Evolutionary conservation across 495 filamentous ascomycete species (phyloP).

Genomic region (Daldinia vernicosa): DNA sequence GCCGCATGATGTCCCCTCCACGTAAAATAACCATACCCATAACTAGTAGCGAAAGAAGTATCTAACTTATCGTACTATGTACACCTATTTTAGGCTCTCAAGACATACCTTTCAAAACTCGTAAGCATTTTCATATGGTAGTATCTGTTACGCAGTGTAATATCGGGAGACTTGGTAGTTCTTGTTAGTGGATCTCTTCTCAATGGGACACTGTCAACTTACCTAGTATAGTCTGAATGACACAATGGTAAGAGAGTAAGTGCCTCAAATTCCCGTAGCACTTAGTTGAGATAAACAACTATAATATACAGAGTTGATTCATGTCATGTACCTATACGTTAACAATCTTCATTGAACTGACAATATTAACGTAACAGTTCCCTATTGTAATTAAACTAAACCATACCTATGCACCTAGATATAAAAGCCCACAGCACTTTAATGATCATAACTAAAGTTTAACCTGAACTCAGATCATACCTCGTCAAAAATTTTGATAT

Average conservation of each 20-base stretch:
- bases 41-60: not conserved
- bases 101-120: conserved; percentile 16
- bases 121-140: not conserved
- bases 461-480: no score
- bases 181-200: not conserved
- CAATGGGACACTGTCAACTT: not conserved
- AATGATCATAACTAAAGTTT: no score
- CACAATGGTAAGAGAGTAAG: not conserved
- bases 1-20: conserved; percentile 17
- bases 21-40: not conserved
- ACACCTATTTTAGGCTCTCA: not conserved
- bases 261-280: not conserved
- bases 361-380: no score
- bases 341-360: no score
- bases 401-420: not conserved
- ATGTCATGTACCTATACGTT: no score
- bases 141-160: conserved; percentile 21
- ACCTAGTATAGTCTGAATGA: not conserved
- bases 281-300: no score
- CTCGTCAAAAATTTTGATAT: not conserved
- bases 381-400: no score
- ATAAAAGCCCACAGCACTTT: no score
- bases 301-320: no score
- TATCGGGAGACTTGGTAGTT: conserved; percentile 5
- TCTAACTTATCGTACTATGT: not conserved